Evolutionary conservation across 2,329 filamentous ascomycete species (phyloP).

Genomic region (Aaosphaeria pasadenensis): DNA sequence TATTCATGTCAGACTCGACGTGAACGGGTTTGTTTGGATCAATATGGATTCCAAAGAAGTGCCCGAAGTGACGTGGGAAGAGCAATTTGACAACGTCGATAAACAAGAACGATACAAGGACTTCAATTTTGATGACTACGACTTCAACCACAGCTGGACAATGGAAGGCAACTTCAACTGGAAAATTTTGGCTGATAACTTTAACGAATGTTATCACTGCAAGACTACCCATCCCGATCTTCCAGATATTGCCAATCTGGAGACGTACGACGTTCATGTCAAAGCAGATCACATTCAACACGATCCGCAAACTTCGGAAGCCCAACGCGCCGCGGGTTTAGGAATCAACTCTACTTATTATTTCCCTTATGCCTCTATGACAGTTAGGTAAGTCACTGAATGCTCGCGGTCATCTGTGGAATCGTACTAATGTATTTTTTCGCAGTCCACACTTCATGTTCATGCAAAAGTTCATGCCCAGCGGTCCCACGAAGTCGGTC

Average conservation of each 20-base stretch:
- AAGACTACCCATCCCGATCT: constrained; percentile 59
- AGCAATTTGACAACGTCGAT: constrained; percentile 27
- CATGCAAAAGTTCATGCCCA: constrained; percentile 61
- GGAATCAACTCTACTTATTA: constrained; percentile 29
- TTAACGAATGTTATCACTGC: constrained; percentile 67
- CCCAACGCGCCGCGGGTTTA: constrained; percentile 19
- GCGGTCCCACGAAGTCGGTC: constrained; percentile 46
- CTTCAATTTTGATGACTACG: constrained; percentile 42
- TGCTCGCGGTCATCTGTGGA: neutral
- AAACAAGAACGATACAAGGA: constrained; percentile 32
- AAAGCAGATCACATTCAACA: constrained; percentile 31
- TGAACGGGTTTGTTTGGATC: constrained; percentile 34
- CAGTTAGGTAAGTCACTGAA: constrained; percentile 20
- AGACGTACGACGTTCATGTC: constrained; percentile 46
- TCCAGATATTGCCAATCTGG: constrained; percentile 55
- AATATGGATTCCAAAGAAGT: constrained; percentile 34
- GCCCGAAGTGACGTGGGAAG: constrained; percentile 28
- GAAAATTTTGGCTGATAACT: constrained; percentile 52
- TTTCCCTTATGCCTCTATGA: constrained; percentile 30
- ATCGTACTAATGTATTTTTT: neutral
- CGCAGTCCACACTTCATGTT: constrained; percentile 54
- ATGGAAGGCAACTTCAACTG: constrained; percentile 32
- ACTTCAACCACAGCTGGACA: constrained; percentile 42
- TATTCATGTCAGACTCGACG: constrained; percentile 31
- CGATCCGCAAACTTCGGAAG: constrained; percentile 7